Evolutionary conservation across 352 stramenopile genomes (phyloP).

Genomic region (Globisporangium barbulae): DNA sequence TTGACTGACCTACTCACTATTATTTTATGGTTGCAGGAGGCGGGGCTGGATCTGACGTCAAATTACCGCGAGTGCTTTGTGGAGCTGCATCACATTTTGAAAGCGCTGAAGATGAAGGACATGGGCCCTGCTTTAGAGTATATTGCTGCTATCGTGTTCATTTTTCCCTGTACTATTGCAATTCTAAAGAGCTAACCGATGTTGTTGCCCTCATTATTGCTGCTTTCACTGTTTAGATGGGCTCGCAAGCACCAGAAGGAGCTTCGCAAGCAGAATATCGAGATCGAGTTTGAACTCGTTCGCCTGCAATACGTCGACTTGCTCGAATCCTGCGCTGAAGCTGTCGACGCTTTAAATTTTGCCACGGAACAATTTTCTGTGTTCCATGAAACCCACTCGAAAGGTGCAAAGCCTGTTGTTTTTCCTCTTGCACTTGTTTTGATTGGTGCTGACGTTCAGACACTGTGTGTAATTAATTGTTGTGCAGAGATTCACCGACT

Average conservation of each 20-base stretch:
- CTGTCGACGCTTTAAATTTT: slow-evolving; percentile 69
- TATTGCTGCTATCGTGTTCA: slow-evolving; percentile 13
- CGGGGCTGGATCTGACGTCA: slow-evolving; percentile 40
- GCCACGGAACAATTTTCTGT: slow-evolving; percentile 55
- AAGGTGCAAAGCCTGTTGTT: slow-evolving; percentile 25
- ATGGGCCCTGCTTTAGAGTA: slow-evolving; percentile 67
- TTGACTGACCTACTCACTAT: neutral
- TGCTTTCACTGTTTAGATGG: slow-evolving; percentile 44
- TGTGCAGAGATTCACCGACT: slow-evolving; percentile 61
- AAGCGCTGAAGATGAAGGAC: slow-evolving; percentile 59
- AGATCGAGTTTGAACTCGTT: slow-evolving; percentile 85
- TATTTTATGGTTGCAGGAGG: slow-evolving; percentile 38
- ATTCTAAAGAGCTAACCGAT: neutral
- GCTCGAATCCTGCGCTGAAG: slow-evolving; percentile 56
- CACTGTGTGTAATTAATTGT: neutral
- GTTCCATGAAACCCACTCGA: slow-evolving; percentile 59
- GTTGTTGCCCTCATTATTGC: neutral
- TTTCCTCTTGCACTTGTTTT: neutral
- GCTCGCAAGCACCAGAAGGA: slow-evolving; percentile 50
- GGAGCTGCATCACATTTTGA: slow-evolving; percentile 62
- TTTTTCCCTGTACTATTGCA: neutral
- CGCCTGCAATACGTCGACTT: slow-evolving; percentile 79
- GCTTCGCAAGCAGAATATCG: slow-evolving; percentile 44
- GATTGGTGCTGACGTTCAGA: neutral
- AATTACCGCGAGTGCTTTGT: slow-evolving; percentile 65